Percentiles rank a stretch among this genome's conserved stretches.
These are phyloP conservation scores for Talaromyces sp. DNA, from an alignment of 2,329 filamentous ascomycete species.

Conservation along the genomic window DNA sequence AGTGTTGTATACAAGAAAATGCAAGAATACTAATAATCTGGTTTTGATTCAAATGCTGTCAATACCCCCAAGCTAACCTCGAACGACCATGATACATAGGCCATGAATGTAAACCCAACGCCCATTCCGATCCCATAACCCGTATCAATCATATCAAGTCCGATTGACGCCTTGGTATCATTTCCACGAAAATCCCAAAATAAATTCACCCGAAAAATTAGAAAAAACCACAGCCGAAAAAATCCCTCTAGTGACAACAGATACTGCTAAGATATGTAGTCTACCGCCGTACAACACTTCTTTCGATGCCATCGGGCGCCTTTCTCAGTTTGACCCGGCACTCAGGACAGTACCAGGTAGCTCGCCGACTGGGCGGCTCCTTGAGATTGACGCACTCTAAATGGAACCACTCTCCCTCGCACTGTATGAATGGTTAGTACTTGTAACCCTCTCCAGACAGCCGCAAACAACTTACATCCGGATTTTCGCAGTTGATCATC, in stretches of 20 bases:
- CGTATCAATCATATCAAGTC: conserved; percentile 2
- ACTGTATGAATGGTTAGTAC: conserved; percentile 38
- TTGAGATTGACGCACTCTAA: conserved; percentile 56
- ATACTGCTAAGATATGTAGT: not conserved
- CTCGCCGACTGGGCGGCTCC: conserved; percentile 55
- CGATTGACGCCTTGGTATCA: conserved; percentile 10
- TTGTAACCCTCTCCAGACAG: not conserved
- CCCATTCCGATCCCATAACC: not conserved
- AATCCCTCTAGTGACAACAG: not conserved
- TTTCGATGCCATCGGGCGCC: conserved; percentile 37
- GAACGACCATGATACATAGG: not conserved
- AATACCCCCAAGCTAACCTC: not conserved
- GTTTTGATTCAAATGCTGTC: not conserved
- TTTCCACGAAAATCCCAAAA: conserved; percentile 4
- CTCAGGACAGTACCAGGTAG: conserved; percentile 64
- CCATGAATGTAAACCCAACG: not conserved
- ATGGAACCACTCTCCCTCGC: conserved; percentile 65
- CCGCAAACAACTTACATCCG: conserved; percentile 40
- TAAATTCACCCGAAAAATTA: not conserved
- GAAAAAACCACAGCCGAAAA: not conserved
- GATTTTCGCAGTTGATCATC: conserved; percentile 64
- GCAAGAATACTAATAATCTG: not conserved
- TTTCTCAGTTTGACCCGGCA: conserved; percentile 50
- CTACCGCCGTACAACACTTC: conserved; percentile 28
- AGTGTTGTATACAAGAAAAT: not conserved